A percentile compares a stretch with the other conserved stretches of the same genome.
These are phyloP conservation scores for Corymbia maculata DNA, from an alignment of 345 rosid species.

Conservation along the genomic window DNA sequence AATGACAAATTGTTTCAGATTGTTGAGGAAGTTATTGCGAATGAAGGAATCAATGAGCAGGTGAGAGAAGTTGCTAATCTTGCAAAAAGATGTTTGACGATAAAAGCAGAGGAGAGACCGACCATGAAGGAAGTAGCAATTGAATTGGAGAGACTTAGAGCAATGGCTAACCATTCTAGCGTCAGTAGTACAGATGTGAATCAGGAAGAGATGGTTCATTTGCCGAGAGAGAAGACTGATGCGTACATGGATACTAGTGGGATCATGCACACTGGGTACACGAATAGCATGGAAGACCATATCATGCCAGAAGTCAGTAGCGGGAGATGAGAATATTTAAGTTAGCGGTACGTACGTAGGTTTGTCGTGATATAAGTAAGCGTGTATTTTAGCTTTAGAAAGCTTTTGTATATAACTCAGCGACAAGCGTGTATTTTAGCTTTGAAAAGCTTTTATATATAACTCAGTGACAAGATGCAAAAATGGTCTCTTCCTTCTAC, in stretches of 20 bases:
- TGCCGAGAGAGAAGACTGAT: background rate
- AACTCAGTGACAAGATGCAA: no score
- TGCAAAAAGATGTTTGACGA: conserved; percentile 11
- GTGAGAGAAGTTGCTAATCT: conserved; percentile 8
- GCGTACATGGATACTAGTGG: no score
- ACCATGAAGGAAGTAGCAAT: conserved; percentile 3
- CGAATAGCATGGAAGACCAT: background rate
- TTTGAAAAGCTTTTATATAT: no score
- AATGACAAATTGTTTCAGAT: background rate
- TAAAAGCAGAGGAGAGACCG: conserved; percentile 16
- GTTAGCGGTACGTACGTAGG: no score
- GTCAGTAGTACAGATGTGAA: background rate
- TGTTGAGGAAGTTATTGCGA: background rate
- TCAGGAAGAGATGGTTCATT: background rate
- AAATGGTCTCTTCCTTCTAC: no score
- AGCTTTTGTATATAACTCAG: no score
- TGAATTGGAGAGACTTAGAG: conserved; percentile 7
- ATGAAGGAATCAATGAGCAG: background rate
- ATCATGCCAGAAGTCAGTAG: background rate
- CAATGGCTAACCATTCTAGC: background rate
- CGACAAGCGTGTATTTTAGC: no score
- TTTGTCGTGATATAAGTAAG: no score
- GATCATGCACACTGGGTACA: background rate
- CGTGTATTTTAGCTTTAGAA: no score
- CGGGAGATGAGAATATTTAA: no score